Evolutionary conservation across 306 rosid species (phyloP), one percentile per base, ranked within the genome.

Genomic region (Macrotyloma uniflorum): DNA sequence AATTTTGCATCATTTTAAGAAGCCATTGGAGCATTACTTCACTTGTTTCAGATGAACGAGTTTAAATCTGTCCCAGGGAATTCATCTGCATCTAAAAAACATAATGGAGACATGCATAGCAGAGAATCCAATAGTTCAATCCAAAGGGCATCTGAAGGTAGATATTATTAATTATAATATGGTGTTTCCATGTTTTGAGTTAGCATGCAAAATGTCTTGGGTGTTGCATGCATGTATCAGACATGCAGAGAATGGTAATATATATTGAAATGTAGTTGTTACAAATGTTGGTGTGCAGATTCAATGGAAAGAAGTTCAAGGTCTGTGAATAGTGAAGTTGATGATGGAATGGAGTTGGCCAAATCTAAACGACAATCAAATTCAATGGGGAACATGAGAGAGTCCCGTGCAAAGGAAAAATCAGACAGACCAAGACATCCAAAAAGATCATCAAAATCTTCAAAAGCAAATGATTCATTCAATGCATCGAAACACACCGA

Each of bases 1-100:
- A 38, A 38, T 66, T 43, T 70, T 1, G 6, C n/a, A 42, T 69
- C 22, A 40, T 57, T 65, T 63, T 40, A 9, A 35, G 72, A 65
- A 51, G 19, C 15, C 9, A 73, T 30, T 72, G 71, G 47, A 59
- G 26, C 53, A 42, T 82, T 36, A 55, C 53, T 49, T 67, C 16
- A 32, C 13, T 63, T 65, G 19, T 43, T 86, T 83, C 91, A 94
- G 98, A 89, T 90, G 93, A 83, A 77, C 72, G 95, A 82, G 78
- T 94, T 82, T 76, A 82, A 83, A 85, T 2, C 67, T 38, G 40
- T 81, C 15, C 55, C 83, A 10, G 83, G 82, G 22, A 12, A 8
- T 75, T 18, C 93, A 57, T 77, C 92, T 0, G 80, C 69, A 14
- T 82, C 96, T 28, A 58, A 55, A n/a, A 43, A n/a, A 72, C 64